These are phyloP conservation scores for Blastomyces gilchristii DNA, from an alignment of 2,329 filamentous ascomycete species.

Conservation along the genomic window DNA sequence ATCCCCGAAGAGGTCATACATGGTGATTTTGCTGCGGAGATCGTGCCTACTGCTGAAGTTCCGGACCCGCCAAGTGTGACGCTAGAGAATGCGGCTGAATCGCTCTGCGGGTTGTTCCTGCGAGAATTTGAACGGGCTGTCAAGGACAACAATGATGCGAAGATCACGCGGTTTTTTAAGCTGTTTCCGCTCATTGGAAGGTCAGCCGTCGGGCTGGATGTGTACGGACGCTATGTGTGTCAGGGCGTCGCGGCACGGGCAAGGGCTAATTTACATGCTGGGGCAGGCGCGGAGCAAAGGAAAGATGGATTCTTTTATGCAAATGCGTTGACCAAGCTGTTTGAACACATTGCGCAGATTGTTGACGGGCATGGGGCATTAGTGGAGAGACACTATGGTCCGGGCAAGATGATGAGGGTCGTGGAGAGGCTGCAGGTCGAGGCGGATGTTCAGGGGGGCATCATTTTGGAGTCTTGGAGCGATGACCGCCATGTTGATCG, in stretches of 20 bases:
- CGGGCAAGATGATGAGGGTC: constrained; percentile 86
- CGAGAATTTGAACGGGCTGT: constrained; percentile 92
- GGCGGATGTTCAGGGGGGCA: constrained; percentile 90
- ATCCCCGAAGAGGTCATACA: constrained; percentile 71
- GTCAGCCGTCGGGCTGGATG: constrained; percentile 79
- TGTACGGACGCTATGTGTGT: constrained; percentile 93
- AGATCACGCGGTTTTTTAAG: constrained; percentile 95
- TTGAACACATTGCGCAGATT: constrained; percentile 96
- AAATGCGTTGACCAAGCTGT: constrained; percentile 78
- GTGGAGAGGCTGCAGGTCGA: constrained; percentile 89
- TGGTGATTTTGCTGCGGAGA: constrained; percentile 78
- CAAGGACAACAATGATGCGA: constrained; percentile 72
- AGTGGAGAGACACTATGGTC: constrained; percentile 87
- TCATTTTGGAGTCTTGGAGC: constrained; percentile 89
- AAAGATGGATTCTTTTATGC: constrained; percentile 86
- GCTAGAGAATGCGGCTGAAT: constrained; percentile 76
- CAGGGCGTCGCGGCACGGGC: constrained; percentile 83
- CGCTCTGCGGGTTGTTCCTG: constrained; percentile 79
- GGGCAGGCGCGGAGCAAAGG: constrained; percentile 46
- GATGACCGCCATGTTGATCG: constrained; percentile 79
- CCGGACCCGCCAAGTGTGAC: constrained; percentile 84
- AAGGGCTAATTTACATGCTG: constrained; percentile 66
- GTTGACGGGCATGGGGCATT: constrained; percentile 83
- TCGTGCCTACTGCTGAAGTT: constrained; percentile 91
- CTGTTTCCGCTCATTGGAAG: constrained; percentile 88